Evolutionary conservation across 2,329 filamentous ascomycete species (phyloP), one percentile per base, ranked within the genome.

Genomic region (Zymoseptoria ardabiliae): DNA sequence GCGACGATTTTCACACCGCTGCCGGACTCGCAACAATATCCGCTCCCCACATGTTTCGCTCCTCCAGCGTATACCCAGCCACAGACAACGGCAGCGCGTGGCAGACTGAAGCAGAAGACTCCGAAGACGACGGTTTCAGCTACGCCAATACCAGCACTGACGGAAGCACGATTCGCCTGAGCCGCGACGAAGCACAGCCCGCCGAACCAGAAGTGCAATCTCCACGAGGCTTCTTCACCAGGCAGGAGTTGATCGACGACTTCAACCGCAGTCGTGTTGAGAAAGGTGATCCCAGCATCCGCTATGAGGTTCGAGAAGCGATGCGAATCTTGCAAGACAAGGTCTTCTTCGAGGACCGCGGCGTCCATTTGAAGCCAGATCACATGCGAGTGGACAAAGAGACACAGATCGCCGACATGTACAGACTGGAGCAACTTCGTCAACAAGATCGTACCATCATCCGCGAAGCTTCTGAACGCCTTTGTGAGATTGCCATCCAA

Each of bases 141-240:
- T 65, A 68, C 55, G 68, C 67, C 19, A 59, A 70, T 45, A 66
- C 64, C n/a, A 70, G 68, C 52, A 58, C 61, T 20, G 55, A 57
- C 28, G 59, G 58, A 20, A 65, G 62, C 41, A 23, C 56, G 45
- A 55, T 61, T 41, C 50, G 57, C 13, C 57, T 60, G 28, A 64
- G 58, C 35, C 35, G 11, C 35, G 35, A 45, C n/a, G 35, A 45
- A 45, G 35, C 17, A 45, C 35, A 45, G 11, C 17, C 35, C 4
- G 35, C 35, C 35, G 17, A 45, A n/a, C 35, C 35, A 45, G 35
- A 45, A 13, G 35, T 45, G 35, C 35, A 45, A n/a, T 45, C 35
- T 45, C 35, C 35, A 17, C 35, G 35, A n/a, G 35, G 35, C 35
- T 45, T 45, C 35, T 45, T 45, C 35, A 45, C 35, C 35, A 45